These are phyloP conservation scores for Botrytis medusae DNA, from an alignment of 2,329 filamentous ascomycete genomes.

Conservation along the genomic window DNA sequence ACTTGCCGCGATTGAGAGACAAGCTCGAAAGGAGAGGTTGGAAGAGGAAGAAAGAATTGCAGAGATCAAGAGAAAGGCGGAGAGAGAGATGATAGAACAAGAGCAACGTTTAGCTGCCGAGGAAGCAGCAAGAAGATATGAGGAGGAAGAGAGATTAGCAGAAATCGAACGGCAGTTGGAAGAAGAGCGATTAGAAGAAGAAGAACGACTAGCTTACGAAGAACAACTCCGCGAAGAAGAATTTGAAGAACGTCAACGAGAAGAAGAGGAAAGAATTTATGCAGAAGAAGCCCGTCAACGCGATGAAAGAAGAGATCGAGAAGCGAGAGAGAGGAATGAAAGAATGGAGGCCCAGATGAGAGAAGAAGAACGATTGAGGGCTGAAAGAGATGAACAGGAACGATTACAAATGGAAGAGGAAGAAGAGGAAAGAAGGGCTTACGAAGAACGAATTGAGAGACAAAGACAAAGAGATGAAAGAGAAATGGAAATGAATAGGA, in stretches of 20 bases:
- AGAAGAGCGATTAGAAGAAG: constrained; percentile 11
- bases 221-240: constrained; percentile 17
- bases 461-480: constrained; percentile 14
- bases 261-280: constrained; percentile 17
- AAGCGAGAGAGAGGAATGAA: constrained; percentile 6
- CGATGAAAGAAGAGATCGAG: constrained; percentile 9
- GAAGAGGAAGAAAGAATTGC: constrained; percentile 9
- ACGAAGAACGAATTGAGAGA: constrained; percentile 3
- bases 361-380: constrained; percentile 8
- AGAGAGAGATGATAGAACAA: constrained; percentile 7
- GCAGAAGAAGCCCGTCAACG: constrained; percentile 16
- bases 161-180: constrained; percentile 9
- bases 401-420: constrained; percentile 21
- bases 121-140: not conserved
- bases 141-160: constrained; percentile 13
- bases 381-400: constrained; percentile 18
- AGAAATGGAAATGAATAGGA: constrained; percentile 3
- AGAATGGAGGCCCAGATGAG: constrained; percentile 9
- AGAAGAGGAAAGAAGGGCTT: constrained; percentile 19
- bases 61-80: not conserved
- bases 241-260: constrained; percentile 5
- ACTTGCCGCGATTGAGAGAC: not conserved
- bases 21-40: not conserved
- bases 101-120: constrained; percentile 18
- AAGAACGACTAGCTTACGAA: constrained; percentile 14